Evolutionary conservation across 2,329 filamentous ascomycete genomes (phyloP).

Genomic region (Penicillium occitanis): DNA sequence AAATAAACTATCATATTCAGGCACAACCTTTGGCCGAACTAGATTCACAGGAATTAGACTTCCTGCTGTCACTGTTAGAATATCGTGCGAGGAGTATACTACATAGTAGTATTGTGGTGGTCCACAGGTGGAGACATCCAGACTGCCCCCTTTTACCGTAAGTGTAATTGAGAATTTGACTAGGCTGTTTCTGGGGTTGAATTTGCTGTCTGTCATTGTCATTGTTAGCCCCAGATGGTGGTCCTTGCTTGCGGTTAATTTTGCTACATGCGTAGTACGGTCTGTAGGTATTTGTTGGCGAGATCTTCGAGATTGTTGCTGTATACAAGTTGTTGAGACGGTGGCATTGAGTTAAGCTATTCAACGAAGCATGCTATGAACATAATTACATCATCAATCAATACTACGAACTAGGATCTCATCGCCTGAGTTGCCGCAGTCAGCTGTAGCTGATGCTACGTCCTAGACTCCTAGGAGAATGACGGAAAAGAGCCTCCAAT

Average conservation of each 20-base stretch:
- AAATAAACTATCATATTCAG: neutral
- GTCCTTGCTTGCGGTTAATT: slow-evolving; percentile 3
- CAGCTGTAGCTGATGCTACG: neutral
- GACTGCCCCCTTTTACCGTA: neutral
- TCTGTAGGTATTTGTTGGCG: neutral
- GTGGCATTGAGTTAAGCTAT: neutral
- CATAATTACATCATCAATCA: neutral
- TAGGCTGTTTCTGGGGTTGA: slow-evolving; percentile 1
- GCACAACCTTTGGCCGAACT: neutral
- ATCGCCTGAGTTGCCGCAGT: neutral
- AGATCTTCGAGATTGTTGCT: neutral
- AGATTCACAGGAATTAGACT: neutral
- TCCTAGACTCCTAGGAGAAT: neutral
- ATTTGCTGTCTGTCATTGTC: slow-evolving; percentile 3
- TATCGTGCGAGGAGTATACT: neutral
- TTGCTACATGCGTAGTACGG: neutral
- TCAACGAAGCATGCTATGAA: neutral
- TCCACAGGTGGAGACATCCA: neutral
- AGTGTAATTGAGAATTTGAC: neutral
- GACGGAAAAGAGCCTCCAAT: neutral
- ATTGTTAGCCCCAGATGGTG: neutral
- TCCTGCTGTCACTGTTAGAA: neutral
- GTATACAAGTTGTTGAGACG: neutral
- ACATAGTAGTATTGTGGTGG: neutral
- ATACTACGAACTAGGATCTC: neutral